phyloP scores from a whole-genome alignment of 2,329 filamentous ascomycete genomes.

The Epicoccum sorghinum region DNA sequence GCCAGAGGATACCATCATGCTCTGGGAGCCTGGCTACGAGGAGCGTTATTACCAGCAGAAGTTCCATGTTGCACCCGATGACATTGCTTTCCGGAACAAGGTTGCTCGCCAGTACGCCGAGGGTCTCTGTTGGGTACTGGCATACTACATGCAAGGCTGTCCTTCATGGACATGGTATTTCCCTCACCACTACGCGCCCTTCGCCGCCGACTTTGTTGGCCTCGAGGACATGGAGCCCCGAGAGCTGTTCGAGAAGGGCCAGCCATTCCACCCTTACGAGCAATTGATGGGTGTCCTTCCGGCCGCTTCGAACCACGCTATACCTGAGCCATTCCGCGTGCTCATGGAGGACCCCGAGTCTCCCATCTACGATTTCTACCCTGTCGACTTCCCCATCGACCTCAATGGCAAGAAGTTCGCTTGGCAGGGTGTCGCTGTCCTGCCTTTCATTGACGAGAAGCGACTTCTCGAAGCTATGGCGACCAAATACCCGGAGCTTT shows the following conservation, averaged over 20 bases:
- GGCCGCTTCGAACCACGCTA: constrained; percentile 87
- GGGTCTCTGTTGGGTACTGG: constrained; percentile 90
- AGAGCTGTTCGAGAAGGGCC: constrained; percentile 80
- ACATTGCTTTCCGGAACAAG: constrained; percentile 84
- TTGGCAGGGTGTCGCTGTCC: constrained; percentile 92
- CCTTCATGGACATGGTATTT: constrained; percentile 99
- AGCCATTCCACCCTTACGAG: constrained; percentile 87
- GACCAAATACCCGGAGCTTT: constrained; percentile 80
- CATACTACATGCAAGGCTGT: constrained; percentile 98
- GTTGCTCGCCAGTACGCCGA: constrained; percentile 93
- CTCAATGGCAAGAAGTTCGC: constrained; percentile 98
- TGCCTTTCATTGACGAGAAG: constrained; percentile 95
- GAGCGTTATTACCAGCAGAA: constrained; percentile 98
- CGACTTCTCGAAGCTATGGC: constrained; percentile 82
- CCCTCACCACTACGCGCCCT: constrained; percentile 97
- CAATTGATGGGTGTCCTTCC: constrained; percentile 98
- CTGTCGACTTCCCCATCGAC: constrained; percentile 90
- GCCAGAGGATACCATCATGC: constrained; percentile 78
- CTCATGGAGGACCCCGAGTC: constrained; percentile 89
- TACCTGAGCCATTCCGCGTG: constrained; percentile 85
- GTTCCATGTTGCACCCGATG: constrained; percentile 80
- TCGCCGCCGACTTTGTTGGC: constrained; percentile 91
- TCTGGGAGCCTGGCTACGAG: constrained; percentile 96
- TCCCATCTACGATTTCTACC: constrained; percentile 96
- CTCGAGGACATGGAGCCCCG: constrained; percentile 71